Evolutionary conservation across 2,329 filamentous ascomycete genomes (phyloP), one percentile per base, ranked within the genome.

Genomic region (Cylindrodendrum hubeiense): DNA sequence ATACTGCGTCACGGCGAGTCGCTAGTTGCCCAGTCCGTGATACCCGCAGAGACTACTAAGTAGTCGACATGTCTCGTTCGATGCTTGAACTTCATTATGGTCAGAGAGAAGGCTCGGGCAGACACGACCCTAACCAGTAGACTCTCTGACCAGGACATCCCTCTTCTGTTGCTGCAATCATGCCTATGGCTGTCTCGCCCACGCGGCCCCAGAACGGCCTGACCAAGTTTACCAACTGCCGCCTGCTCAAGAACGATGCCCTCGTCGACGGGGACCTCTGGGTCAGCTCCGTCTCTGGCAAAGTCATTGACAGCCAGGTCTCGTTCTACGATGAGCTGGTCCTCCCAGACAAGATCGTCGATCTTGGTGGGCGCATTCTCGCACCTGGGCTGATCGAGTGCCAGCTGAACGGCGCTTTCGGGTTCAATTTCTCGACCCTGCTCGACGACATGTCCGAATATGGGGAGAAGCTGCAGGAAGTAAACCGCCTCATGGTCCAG

Each of bases 321-420:
- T 82, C 85, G 37, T 91, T 91, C 77, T 95, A 93, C 77, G 89
- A 90, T 72, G 86, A 92, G 56, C 85, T 89, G 49, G 82, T 86
- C 58, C 83, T 90, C 3, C 93, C 95, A 2, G 93, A 95, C 76
- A 81, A 90, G 71, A 90, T 91, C 58, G 85, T 97, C 72, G 90
- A 98, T 75, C 89, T 98, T 2, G 88, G 90, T 55, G 93, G 94
- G 63, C 93, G 93, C 73, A 95, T 97, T 70, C 78, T 98, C 21
- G 89, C 92, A 0, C 94, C 95, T 0, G 95, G 95, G 26, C 86
- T 98, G 76, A 96, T 98, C 72, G 95, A 98, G 71, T 91, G 92
- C 56, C 95, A 98, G 79, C 89, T 98, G 71, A 98, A 98, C 75
- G 95, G 95, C 51, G 94, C 93, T 10, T 95, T 94, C 74, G 94